These are phyloP conservation scores for Starmerella vaccinii DNA, from an alignment of 805 yeast species.

Conservation along the genomic window DNA sequence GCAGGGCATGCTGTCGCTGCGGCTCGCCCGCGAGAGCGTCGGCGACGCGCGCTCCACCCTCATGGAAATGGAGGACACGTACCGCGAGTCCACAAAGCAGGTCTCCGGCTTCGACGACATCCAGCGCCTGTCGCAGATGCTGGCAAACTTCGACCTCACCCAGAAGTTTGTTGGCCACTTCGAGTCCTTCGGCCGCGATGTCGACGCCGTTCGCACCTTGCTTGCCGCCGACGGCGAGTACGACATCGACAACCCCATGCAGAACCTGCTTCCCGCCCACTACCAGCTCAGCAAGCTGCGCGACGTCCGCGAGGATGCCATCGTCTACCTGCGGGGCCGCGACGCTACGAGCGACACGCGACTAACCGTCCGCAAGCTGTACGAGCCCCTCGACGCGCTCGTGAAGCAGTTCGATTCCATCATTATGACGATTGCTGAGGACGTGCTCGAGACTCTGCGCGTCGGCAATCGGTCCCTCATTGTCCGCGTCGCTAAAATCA, in stretches of 20 bases:
- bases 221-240: slow-evolving; percentile 41
- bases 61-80: slow-evolving; percentile 37
- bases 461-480: slow-evolving; percentile 58
- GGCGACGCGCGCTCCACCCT: slow-evolving; percentile 30
- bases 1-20: slow-evolving; percentile 31
- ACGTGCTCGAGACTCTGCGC: slow-evolving; percentile 61
- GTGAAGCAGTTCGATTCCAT: slow-evolving; percentile 50
- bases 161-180: slow-evolving; percentile 56
- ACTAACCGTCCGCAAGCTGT: slow-evolving; percentile 51
- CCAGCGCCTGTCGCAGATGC: slow-evolving; percentile 52
- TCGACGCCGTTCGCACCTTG: slow-evolving; percentile 42
- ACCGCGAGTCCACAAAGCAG: slow-evolving; percentile 47
- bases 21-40: slow-evolving; percentile 35
- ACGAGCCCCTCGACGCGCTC: slow-evolving; percentile 40
- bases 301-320: slow-evolving; percentile 67
- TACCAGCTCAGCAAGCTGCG: slow-evolving; percentile 58
- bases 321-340: slow-evolving; percentile 11
- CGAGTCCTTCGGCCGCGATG: slow-evolving; percentile 42
- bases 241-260: slow-evolving; percentile 37
- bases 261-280: slow-evolving; percentile 57
- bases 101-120: slow-evolving; percentile 62
- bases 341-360: slow-evolving; percentile 52
- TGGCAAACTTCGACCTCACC: slow-evolving; percentile 64
- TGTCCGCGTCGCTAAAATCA: slow-evolving; percentile 60
- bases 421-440: slow-evolving; percentile 56